Evolutionary conservation across 805 yeast species (phyloP).

Genomic region (Ogataea corticis): DNA sequence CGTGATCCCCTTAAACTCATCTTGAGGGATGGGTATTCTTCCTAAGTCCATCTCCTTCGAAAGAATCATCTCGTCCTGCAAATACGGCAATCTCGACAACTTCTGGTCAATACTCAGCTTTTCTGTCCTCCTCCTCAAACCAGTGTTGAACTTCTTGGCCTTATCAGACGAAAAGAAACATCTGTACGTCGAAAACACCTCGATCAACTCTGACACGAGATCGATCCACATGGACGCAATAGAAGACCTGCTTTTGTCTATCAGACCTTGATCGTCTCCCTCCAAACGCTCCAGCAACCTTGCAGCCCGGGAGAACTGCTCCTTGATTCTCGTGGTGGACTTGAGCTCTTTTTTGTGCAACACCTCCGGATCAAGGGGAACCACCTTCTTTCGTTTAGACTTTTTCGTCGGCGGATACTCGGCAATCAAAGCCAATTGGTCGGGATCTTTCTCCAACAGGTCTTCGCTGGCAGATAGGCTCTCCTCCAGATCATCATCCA

Average conservation of each 20-base stretch:
- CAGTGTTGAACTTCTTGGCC: conserved; percentile 67
- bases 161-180: conserved; percentile 79
- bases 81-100: conserved; percentile 62
- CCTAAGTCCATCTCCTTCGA: conserved; percentile 30
- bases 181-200: conserved; percentile 74
- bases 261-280: conserved; percentile 28
- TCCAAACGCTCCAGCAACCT: conserved; percentile 51
- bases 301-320: conserved; percentile 48
- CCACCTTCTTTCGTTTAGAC: conserved; percentile 22
- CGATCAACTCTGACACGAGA: conserved; percentile 77
- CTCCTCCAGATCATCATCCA: conserved; percentile 20
- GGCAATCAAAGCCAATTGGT: conserved; percentile 34
- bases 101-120: conserved; percentile 71
- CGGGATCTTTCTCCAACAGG: conserved; percentile 24
- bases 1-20: conserved; percentile 69
- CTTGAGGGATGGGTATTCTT: conserved; percentile 41
- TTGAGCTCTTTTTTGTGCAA: conserved; percentile 31
- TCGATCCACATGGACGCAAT: conserved; percentile 75
- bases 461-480: conserved; percentile 21
- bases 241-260: conserved; percentile 51
- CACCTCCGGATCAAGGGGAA: conserved; percentile 27
- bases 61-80: conserved; percentile 56
- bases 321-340: conserved; percentile 40
- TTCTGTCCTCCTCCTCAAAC: conserved; percentile 60
- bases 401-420: conserved; percentile 31